Conservation (phyloP, 495 filamentous ascomycete species). For the Echria macrotheca region DNA sequence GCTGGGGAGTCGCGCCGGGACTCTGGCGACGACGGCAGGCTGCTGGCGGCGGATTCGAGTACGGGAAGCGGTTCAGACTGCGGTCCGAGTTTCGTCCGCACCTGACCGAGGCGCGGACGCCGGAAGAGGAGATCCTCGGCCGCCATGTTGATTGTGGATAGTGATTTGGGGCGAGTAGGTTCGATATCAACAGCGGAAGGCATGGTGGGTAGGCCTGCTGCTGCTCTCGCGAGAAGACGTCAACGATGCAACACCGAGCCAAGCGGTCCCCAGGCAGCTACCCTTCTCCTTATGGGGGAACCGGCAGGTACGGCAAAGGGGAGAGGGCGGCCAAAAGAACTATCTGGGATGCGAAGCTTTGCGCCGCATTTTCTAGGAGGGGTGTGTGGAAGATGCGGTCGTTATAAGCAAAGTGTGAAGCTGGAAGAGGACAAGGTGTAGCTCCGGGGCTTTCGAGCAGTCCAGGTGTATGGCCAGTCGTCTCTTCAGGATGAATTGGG, state of each 20-base stretch:
- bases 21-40: conserved; percentile 35
- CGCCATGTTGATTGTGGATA: conserved; percentile 32
- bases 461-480: too few species aligned
- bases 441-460: conserved; percentile 4
- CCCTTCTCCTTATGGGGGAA: too few species aligned
- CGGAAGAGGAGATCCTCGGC: conserved; percentile 28
- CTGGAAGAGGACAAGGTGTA: not conserved
- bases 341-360: conserved; percentile 21
- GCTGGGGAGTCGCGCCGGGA: conserved; percentile 40
- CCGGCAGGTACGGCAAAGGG: conserved; percentile 9
- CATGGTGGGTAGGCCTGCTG: conserved; percentile 16
- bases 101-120: conserved; percentile 35
- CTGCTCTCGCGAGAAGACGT: not conserved
- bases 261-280: not conserved
- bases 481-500: not conserved
- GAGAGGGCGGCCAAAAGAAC: conserved; percentile 9
- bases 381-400: too few species aligned
- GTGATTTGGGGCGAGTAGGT: conserved; percentile 5
- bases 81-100: conserved; percentile 33
- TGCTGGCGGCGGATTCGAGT: conserved; percentile 38
- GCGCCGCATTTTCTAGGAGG: conserved; percentile 24
- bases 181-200: conserved; percentile 13
- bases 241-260: not conserved
- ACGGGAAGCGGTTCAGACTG: conserved; percentile 30
- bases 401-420: too few species aligned